Evolutionary conservation across 1,284 basidiomycete genomes (phyloP), one percentile per base, ranked within the genome.

Genomic region (Paramarasmius palmivorus): DNA sequence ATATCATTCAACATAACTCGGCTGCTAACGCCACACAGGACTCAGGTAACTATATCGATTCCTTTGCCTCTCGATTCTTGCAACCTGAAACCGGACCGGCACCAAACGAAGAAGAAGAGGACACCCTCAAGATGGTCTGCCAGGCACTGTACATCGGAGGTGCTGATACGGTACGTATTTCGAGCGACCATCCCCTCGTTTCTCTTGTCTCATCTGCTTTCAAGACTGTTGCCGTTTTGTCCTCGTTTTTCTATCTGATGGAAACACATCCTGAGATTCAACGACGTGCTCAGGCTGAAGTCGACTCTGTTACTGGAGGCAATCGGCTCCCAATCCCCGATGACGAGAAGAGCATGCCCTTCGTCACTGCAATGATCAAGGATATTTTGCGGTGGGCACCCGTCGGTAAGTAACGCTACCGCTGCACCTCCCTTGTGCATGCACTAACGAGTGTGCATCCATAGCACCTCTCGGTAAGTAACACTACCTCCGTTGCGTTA

Each of bases 281-380:
- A 50, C 60, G 53, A 29, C 63, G 58, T 14, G 71, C 68, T 12
- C 71, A 68, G 50, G 64, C 57, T 15, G 73, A 75, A 57, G 53
- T 76, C 6, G 71, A 73, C 50, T 42, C 60, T 4, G 65, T 73
- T 3, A 62, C 72, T 20, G 69, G 71, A 10, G 42, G 46, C 7
- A 60, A 62, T 25, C 62, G 69, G 3, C 62, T 73, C 19, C 73
- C 74, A 2, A 57, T 53, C 12, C 64, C 66, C 34, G 54, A 57
- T 3, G 72, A 74, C 56, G 58, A 62, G 17, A 55, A 53, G 2
- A 47, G 52, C 14, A 55, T 75, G 23, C 69, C 72, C 0, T 76
- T 76, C 56, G 53, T 73, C n/a, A 59, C 59, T 23, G 71, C 70
- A 4, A 51, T 73, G 4, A 53, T 53, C 12, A 53, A 34, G 22